Evolutionary conservation across 2,329 filamentous ascomycete species (phyloP).

Genomic region (Pseudogymnoascus sp.): DNA sequence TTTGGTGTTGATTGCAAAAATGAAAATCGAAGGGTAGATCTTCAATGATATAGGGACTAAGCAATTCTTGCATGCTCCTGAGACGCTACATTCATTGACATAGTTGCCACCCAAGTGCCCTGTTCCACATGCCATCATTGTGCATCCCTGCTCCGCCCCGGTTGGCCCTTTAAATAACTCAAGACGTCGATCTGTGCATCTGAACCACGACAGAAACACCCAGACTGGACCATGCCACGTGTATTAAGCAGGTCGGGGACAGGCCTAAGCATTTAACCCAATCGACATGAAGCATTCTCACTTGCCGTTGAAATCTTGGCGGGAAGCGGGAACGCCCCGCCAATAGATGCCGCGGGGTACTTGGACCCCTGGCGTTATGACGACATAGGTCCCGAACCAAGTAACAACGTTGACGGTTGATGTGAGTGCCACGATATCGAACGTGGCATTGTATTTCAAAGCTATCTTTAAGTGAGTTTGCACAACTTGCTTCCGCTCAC

Average conservation of each 20-base stretch:
- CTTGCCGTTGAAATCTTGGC: not conserved
- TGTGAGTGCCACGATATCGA: not conserved
- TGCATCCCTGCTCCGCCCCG: not conserved
- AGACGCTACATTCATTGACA: not conserved
- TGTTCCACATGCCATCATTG: not conserved
- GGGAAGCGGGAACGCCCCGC: not conserved
- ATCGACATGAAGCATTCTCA: not conserved
- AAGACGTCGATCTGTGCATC: not conserved
- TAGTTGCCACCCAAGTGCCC: not conserved
- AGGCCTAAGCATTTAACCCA: not conserved
- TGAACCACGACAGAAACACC: not conserved
- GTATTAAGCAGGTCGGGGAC: not conserved
- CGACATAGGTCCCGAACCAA: not conserved
- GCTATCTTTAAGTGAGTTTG: too few species aligned
- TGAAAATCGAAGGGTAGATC: not conserved
- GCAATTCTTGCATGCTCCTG: not conserved
- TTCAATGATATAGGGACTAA: not conserved
- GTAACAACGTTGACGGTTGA: not conserved
- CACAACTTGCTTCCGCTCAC: too few species aligned
- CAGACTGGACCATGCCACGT: not conserved
- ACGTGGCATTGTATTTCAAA: not conserved
- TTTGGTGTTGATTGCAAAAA: not conserved
- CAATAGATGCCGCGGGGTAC: conserved; percentile 1
- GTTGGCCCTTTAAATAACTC: not conserved
- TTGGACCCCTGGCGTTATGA: not conserved